Conservation (phyloP, 225 moss, liverwort and hornwort genomes). For the Physcomitrium patens region DNA sequence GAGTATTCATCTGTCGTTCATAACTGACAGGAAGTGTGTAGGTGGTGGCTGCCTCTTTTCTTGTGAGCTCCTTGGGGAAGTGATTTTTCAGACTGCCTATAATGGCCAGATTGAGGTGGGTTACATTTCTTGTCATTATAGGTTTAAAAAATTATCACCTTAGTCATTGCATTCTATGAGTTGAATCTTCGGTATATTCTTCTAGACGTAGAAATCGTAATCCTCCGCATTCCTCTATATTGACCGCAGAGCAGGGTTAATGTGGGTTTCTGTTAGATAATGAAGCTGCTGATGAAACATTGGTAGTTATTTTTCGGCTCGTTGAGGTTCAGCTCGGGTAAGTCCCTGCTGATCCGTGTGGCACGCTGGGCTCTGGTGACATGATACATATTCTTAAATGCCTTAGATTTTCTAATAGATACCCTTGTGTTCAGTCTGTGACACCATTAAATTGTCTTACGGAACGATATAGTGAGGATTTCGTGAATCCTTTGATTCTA, state of each 20-base stretch:
- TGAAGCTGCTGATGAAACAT: conserved; percentile 10
- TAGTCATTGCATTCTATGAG: conserved; percentile 3
- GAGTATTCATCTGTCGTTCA: conserved; percentile 12
- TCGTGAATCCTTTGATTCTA: too few species aligned
- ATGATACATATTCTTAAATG: not conserved
- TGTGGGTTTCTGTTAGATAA: not conserved
- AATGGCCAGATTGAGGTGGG: conserved; percentile 38
- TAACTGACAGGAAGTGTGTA: conserved; percentile 79
- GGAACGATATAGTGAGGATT: too few species aligned
- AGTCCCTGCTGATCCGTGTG: conserved; percentile 12
- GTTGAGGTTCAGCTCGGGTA: conserved; percentile 31
- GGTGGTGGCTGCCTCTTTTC: conserved; percentile 80
- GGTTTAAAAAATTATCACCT: conserved; percentile 13
- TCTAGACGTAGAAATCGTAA: conserved; percentile 20
- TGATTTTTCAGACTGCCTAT: conserved; percentile 30
- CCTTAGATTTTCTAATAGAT: too few species aligned
- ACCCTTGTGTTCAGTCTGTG: too few species aligned
- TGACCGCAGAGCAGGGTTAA: conserved; percentile 25
- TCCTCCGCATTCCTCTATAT: conserved; percentile 4
- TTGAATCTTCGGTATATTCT: not conserved
- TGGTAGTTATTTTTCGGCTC: conserved; percentile 12
- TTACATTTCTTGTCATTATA: conserved; percentile 23
- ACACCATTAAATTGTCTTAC: too few species aligned
- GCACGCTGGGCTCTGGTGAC: not conserved
- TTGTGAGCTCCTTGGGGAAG: conserved; percentile 35